Conservation (phyloP, 2,329 filamentous ascomycete genomes). For the Hypoxylon sp. region DNA sequence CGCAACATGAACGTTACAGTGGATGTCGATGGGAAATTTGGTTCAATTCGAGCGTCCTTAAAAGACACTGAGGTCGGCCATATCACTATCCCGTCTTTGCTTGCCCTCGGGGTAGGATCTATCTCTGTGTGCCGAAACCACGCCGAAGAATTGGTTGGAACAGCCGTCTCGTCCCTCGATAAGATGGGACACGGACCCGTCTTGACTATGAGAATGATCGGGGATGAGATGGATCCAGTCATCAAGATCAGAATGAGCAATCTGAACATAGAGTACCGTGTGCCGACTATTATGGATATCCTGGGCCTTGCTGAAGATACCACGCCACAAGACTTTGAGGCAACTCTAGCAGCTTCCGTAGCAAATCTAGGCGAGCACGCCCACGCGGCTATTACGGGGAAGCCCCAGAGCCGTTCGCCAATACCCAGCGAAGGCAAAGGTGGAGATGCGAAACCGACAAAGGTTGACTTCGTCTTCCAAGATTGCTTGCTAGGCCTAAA, state of each 20-base stretch:
- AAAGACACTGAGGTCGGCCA: slow-evolving; percentile 80
- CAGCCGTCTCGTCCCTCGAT: slow-evolving; percentile 54
- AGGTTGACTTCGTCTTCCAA: slow-evolving; percentile 80
- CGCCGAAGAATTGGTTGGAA: slow-evolving; percentile 79
- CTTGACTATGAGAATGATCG: slow-evolving; percentile 90
- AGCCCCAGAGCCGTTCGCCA: slow-evolving; percentile 34
- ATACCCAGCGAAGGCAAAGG: slow-evolving; percentile 46
- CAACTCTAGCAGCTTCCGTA: slow-evolving; percentile 83
- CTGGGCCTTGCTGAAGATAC: slow-evolving; percentile 78
- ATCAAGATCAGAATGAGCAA: slow-evolving; percentile 91
- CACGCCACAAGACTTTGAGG: slow-evolving; percentile 80
- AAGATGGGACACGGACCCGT: slow-evolving; percentile 63
- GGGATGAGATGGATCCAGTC: slow-evolving; percentile 93
- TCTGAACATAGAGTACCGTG: slow-evolving; percentile 87
- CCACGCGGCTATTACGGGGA: slow-evolving; percentile 64
- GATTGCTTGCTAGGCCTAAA: slow-evolving; percentile 90
- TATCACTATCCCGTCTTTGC: slow-evolving; percentile 85
- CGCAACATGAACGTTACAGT: slow-evolving; percentile 73
- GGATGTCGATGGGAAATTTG: slow-evolving; percentile 78
- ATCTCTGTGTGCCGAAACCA: slow-evolving; percentile 75
- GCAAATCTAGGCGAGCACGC: slow-evolving; percentile 79
- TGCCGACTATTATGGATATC: slow-evolving; percentile 85
- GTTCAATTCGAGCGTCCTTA: slow-evolving; percentile 71
- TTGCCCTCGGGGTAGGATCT: slow-evolving; percentile 80
- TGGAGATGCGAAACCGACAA: slow-evolving; percentile 69